These are phyloP conservation scores for Rutstroemia sp. DNA, from an alignment of 2,329 filamentous ascomycete species.

Conservation along the genomic window DNA sequence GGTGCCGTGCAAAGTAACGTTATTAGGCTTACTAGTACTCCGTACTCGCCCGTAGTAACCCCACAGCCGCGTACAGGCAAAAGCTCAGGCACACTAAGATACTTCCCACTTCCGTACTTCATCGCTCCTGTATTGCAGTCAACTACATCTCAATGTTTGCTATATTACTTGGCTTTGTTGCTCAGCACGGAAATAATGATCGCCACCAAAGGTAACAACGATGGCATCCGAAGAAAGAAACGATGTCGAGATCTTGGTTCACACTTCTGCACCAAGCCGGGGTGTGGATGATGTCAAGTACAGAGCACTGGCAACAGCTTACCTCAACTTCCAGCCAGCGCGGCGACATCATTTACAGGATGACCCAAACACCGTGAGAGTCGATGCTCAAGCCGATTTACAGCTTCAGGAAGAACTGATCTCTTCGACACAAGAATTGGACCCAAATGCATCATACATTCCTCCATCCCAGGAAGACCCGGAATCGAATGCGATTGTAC, in stretches of 20 bases:
- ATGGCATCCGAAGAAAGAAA: conserved; percentile 18
- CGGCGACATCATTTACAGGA: conserved; percentile 10
- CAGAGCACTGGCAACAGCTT: conserved; percentile 26
- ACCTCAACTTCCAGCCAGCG: conserved; percentile 24
- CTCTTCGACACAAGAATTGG: conserved; percentile 16
- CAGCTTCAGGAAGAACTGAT: conserved; percentile 15
- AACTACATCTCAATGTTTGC: no score
- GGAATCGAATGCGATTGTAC: background rate
- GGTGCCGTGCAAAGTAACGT: no score
- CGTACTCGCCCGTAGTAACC: no score
- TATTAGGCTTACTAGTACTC: no score
- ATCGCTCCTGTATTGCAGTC: no score
- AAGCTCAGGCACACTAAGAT: no score
- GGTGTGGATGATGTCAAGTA: conserved; percentile 28
- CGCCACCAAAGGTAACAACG: background rate
- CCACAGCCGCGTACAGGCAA: no score
- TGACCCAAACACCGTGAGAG: background rate
- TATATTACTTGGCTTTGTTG: no score
- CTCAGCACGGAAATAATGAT: no score
- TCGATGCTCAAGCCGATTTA: conserved; percentile 36
- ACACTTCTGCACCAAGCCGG: conserved; percentile 26
- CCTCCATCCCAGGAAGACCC: conserved; percentile 1
- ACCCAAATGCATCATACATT: conserved; percentile 21
- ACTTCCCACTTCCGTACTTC: no score
- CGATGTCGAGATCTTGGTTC: conserved; percentile 29